Evolutionary conservation across 371 early-diverging fungal species (phyloP).

Genomic region (Syncephalastrum racemosum): DNA sequence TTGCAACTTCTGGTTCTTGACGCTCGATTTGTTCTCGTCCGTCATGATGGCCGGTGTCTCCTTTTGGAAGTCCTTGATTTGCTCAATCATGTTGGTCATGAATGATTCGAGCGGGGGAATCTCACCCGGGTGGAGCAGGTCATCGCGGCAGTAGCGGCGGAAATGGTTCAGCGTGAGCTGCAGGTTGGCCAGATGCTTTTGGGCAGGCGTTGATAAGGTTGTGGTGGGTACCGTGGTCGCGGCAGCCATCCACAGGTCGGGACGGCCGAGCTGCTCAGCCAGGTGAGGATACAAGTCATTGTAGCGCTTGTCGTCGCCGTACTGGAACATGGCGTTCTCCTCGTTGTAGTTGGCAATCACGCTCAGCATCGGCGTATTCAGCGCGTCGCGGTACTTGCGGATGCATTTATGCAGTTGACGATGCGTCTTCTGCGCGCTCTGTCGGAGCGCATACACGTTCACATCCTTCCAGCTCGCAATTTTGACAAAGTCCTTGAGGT

Average conservation of each 20-base stretch:
- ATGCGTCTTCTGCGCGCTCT: conserved; percentile 90
- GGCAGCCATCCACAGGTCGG: conserved; percentile 26
- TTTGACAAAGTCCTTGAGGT: conserved; percentile 90
- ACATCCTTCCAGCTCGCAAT: conserved; percentile 97
- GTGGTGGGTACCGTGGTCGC: conserved; percentile 16
- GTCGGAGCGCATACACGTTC: conserved; percentile 90
- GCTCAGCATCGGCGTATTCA: conserved; percentile 74
- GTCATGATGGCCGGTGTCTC: conserved; percentile 65
- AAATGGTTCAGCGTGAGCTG: conserved; percentile 33
- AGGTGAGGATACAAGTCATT: conserved; percentile 33
- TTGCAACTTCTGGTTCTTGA: conserved; percentile 78
- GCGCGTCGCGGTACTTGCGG: conserved; percentile 78
- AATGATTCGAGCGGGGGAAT: conserved; percentile 44
- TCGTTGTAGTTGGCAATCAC: conserved; percentile 68
- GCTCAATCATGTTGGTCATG: conserved; percentile 48
- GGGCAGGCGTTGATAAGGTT: conserved; percentile 24
- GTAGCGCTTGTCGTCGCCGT: conserved; percentile 50
- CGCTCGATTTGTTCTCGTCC: conserved; percentile 60
- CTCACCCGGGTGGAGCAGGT: conserved; percentile 23
- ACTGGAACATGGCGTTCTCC: conserved; percentile 53
- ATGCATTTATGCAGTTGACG: conserved; percentile 88
- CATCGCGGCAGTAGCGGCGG: conserved; percentile 34
- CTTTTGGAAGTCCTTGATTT: conserved; percentile 64
- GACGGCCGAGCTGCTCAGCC: conserved; percentile 34
- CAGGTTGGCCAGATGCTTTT: conserved; percentile 38